A percentile compares a stretch with the other conserved stretches of the same genome.
Conservation (phyloP, 352 stramenopile species). For the Nothophytophthora sp. region DNA sequence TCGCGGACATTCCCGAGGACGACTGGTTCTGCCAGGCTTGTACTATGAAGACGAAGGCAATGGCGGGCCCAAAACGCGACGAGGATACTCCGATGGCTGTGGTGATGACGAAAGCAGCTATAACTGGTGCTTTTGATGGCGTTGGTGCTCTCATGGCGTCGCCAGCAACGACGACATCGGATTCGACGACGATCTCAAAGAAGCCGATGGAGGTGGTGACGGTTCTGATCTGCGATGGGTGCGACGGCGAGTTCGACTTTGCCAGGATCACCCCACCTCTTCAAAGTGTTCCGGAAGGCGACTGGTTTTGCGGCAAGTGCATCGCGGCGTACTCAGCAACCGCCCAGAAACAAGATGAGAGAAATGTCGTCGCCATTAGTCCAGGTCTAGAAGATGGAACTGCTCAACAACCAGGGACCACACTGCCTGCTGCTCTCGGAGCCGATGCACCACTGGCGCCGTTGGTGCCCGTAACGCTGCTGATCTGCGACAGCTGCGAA, state of each 20-base stretch:
- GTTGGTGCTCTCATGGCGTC: too few species aligned
- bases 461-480: conserved; percentile 32
- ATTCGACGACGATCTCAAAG: neutral
- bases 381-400: neutral
- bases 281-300: conserved; percentile 24
- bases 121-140: too few species aligned
- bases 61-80: too few species aligned
- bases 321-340: conserved; percentile 2
- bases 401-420: neutral
- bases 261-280: conserved; percentile 22
- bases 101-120: too few species aligned
- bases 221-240: conserved; percentile 40
- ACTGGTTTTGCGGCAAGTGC: conserved; percentile 46
- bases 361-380: neutral
- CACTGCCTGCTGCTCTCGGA: neutral
- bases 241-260: conserved; percentile 32
- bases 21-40: conserved; percentile 22
- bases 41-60: neutral
- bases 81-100: too few species aligned
- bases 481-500: conserved; percentile 79
- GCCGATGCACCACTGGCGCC: neutral
- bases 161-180: neutral
- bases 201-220: conserved; percentile 3
- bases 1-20: conserved; percentile 40
- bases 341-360: too few species aligned